Conservation (phyloP, 2,329 filamentous ascomycete genomes). For the Colletotrichum eleusines region DNA sequence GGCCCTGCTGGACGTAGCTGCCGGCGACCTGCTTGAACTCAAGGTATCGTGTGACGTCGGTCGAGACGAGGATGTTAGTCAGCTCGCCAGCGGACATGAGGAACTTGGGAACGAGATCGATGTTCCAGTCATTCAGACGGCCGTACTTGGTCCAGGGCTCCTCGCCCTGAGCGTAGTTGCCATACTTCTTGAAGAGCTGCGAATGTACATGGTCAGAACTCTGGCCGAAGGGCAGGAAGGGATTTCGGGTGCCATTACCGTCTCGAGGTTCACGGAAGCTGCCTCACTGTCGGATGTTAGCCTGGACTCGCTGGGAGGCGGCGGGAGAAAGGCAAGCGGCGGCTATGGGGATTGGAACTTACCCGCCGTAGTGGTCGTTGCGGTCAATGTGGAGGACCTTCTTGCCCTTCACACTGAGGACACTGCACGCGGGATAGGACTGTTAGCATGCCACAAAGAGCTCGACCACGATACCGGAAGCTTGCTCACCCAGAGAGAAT, state of each 20-base stretch:
- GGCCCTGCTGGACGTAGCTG: slow-evolving; percentile 94
- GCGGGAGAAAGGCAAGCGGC: slow-evolving; percentile 13
- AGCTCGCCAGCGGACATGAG: slow-evolving; percentile 98
- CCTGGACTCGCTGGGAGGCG: slow-evolving; percentile 15
- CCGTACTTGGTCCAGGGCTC: slow-evolving; percentile 99
- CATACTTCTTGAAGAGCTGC: slow-evolving; percentile 96
- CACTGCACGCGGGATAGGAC: slow-evolving; percentile 63
- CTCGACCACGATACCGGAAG: slow-evolving; percentile 1
- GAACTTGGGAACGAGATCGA: slow-evolving; percentile 97
- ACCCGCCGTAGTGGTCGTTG: slow-evolving; percentile 99
- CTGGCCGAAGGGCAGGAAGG: slow-evolving; percentile 40
- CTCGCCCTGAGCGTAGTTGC: slow-evolving; percentile 81
- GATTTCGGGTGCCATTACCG: slow-evolving; percentile 65
- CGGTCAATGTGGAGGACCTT: slow-evolving; percentile 99
- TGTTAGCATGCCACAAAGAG: slow-evolving; percentile 15
- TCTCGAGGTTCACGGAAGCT: slow-evolving; percentile 95
- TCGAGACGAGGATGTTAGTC: slow-evolving; percentile 98
- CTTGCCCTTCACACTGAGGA: slow-evolving; percentile 97
- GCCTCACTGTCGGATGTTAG: slow-evolving; percentile 75
- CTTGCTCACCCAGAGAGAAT: slow-evolving; percentile 90
- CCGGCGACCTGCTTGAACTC: slow-evolving; percentile 96
- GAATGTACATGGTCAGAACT: slow-evolving; percentile 36
- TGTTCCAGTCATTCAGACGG: slow-evolving; percentile 98
- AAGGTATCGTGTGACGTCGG: slow-evolving; percentile 89
- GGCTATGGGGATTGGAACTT: slow-evolving; percentile 54